A percentile compares a stretch with the other conserved stretches of the same genome.
phyloP scores from a whole-genome alignment of 2,329 filamentous ascomycete species.

The Xylariaceae sp. region DNA sequence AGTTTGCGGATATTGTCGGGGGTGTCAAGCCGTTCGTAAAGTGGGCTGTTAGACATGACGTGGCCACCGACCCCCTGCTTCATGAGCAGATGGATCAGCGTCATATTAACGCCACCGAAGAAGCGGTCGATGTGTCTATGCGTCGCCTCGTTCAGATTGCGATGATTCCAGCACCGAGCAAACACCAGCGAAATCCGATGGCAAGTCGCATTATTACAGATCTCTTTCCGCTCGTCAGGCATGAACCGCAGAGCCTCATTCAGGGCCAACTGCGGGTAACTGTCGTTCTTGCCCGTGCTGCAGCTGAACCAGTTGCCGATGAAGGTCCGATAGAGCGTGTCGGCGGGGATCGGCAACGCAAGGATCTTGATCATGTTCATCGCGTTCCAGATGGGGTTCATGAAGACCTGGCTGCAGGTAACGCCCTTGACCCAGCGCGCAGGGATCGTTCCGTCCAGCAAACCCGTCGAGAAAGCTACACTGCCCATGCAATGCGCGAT shows the following conservation, averaged over 20 bases:
- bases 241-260: conserved; percentile 57
- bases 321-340: conserved; percentile 44
- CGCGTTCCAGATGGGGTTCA: conserved; percentile 56
- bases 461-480: conserved; percentile 53
- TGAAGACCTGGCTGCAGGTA: conserved; percentile 58
- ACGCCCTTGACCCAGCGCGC: conserved; percentile 54
- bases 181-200: conserved; percentile 59
- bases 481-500: conserved; percentile 63
- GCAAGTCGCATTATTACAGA: conserved; percentile 59
- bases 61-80: conserved; percentile 48
- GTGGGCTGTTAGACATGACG: conserved; percentile 49
- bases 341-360: conserved; percentile 44
- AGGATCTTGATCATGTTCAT: conserved; percentile 55
- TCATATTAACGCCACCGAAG: conserved; percentile 61
- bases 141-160: conserved; percentile 62
- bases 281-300: conserved; percentile 43
- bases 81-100: conserved; percentile 53
- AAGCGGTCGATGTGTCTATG: conserved; percentile 59
- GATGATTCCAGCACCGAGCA: conserved; percentile 61
- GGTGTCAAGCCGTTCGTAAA: conserved; percentile 45
- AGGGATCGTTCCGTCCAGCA: conserved; percentile 59
- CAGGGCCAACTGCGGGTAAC: conserved; percentile 45
- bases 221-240: conserved; percentile 50
- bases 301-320: conserved; percentile 55
- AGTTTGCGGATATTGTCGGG: conserved; percentile 48